These are phyloP conservation scores for Zelopaecilomyces penicillatus DNA, from an alignment of 2,329 filamentous ascomycete species.

Conservation along the genomic window DNA sequence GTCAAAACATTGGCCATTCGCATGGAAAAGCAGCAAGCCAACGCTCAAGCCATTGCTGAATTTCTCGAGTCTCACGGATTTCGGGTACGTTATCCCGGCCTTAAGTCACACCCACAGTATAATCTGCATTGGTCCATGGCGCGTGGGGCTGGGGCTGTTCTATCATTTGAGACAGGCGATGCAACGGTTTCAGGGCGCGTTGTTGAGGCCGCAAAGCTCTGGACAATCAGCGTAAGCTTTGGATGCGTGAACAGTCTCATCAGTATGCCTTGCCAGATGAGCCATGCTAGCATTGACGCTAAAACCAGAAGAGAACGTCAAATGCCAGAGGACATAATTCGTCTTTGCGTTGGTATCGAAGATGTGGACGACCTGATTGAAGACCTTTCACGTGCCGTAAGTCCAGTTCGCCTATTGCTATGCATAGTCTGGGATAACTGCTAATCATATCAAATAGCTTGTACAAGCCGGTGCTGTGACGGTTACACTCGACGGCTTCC, in stretches of 20 bases:
- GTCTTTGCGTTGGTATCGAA: conserved; percentile 93
- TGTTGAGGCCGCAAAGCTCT: conserved; percentile 84
- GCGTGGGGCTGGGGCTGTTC: conserved; percentile 83
- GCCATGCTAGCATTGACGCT: conserved; percentile 94
- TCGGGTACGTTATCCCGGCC: conserved; percentile 86
- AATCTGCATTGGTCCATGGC: conserved; percentile 94
- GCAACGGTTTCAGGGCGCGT: conserved; percentile 78
- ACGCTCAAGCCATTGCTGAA: conserved; percentile 81
- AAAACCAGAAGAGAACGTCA: conserved; percentile 83
- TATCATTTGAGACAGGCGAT: conserved; percentile 94
- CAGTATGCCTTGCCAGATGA: conserved; percentile 99
- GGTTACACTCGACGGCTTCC: conserved; percentile 74
- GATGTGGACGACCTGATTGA: conserved; percentile 87
- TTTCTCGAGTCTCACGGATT: conserved; percentile 90
- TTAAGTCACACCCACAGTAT: conserved; percentile 94
- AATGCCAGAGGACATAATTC: conserved; percentile 94
- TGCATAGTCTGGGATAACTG: background rate
- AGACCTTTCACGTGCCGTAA: conserved; percentile 81
- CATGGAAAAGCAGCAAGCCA: conserved; percentile 97
- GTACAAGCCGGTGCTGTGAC: conserved; percentile 91
- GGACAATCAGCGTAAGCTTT: conserved; percentile 94
- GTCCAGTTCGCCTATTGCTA: conserved; percentile 28
- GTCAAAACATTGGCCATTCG: conserved; percentile 95
- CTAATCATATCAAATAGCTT: conserved; percentile 45
- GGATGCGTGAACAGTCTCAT: conserved; percentile 98